phyloP scores from a whole-genome alignment of 352 stramenopile species.

The Pythium oligandrum region DNA sequence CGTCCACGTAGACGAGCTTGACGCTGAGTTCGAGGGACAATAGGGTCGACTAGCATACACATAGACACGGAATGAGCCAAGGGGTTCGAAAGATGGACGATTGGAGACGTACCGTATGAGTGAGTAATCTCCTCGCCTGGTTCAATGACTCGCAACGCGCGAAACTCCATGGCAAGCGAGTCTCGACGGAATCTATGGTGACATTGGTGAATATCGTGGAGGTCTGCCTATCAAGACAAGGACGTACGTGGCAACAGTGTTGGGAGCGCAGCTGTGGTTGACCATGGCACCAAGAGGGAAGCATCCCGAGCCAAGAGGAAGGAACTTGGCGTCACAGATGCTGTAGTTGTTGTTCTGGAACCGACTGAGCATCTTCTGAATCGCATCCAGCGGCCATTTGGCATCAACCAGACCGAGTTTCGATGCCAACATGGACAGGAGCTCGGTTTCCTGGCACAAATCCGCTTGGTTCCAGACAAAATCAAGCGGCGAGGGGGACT shows the following conservation, averaged over 20 bases:
- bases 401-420: slow-evolving; percentile 42
- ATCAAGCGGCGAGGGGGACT: slow-evolving; percentile 13
- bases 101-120: slow-evolving; percentile 42
- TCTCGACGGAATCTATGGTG: slow-evolving; percentile 17
- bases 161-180: slow-evolving; percentile 44
- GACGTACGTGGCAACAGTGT: slow-evolving; percentile 61
- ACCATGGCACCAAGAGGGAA: slow-evolving; percentile 66
- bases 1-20: slow-evolving; percentile 38
- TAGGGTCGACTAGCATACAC: slow-evolving; percentile 45
- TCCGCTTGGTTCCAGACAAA: slow-evolving; percentile 62
- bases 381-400: slow-evolving; percentile 20
- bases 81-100: not conserved
- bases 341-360: slow-evolving; percentile 79
- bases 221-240: not conserved
- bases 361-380: slow-evolving; percentile 63
- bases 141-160: slow-evolving; percentile 44
- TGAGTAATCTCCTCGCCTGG: slow-evolving; percentile 54
- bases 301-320: slow-evolving; percentile 54
- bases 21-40: slow-evolving; percentile 36
- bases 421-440: slow-evolving; percentile 38
- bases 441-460: slow-evolving; percentile 37
- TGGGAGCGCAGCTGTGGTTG: slow-evolving; percentile 73
- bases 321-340: slow-evolving; percentile 60
- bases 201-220: not conserved
- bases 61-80: not conserved